Evolutionary conservation across 768 basidiomycete genomes (phyloP), one percentile per base, ranked within the genome.

Genomic region (Lactarius quietus): DNA sequence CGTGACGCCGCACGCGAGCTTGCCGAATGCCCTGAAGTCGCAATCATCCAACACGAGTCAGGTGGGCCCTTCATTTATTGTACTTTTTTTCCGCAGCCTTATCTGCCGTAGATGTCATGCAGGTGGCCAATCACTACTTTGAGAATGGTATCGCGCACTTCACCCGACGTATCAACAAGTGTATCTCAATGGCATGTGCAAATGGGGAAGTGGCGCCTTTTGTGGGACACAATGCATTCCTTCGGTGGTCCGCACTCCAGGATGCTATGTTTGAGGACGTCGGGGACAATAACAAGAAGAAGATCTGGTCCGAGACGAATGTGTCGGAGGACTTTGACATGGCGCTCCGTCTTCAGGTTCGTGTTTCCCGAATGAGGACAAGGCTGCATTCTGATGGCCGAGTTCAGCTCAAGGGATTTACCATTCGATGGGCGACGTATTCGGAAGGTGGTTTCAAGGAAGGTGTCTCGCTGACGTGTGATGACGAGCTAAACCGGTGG

Each of bases 401-500:
- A 0, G 26, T 55, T 17, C 23, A 75, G 78, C 76, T 78, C 29
- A 71, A 85, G 71, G 89, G 87, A 0, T 92, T 90, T 72, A 85
- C 84, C 68, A 90, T 92, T 68, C 86, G 89, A 53, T 89, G 90
- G 93, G 88, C 92, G 33, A 91, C 90, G 0, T 95, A 95, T 74
- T 88, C 86, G 1, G 82, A 89, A 26, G 86, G 92, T 56, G 89
- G 85, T 2, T 95, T 95, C 80, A 90, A 93, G 77, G 94, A 96
- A 72, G 94, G 94, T 67, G 93, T 96, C 23, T 91, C 89, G 0
- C 78, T 96, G 18, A 95, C 94, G 0, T 87, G 86, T 61, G 92
- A 94, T 59, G 94, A 96, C 71, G 94, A 96, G 74, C 78, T 96
- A 10, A 95, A 95, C 70, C 76, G 94, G 2, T 96, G 94, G 94